Base-by-base conservation (phyloP, 164 flowering plant genomes). In the Santalum album region DNA sequence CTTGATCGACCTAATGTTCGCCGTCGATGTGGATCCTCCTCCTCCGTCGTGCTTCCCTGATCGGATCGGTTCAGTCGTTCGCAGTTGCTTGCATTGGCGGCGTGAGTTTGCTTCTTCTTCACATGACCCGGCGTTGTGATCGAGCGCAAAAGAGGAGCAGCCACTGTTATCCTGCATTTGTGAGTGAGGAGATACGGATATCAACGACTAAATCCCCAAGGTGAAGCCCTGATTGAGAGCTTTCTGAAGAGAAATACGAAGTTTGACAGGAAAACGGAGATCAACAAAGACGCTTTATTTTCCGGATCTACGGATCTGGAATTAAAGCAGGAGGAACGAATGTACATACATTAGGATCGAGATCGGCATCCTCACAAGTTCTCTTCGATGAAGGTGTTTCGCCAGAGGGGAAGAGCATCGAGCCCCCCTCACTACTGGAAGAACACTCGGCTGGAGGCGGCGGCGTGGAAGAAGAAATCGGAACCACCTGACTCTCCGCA, bases 401-500 rank as follows among this genome's bases (percentile, higher is more conserved):
- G 12, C 12, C 36, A 15, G 16, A 10, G 4, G 42, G 42, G 42
- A 38, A 14, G 4, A 38, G 14, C 3, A 3, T 11, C 16, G 15
- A 15, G 1, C 4, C 42, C 16, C 16, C 42, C 15, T 10, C 16
- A 3, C 16, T 38, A 3, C 17, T 38, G 3, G 42, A 14, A 15
- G 42, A 38, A 14, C 42, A 11, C 42, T 12, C 12, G 16, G 16
- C 42, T 12, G 42, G 1, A 1, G 44, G 52, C 4, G 48, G 32
- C 24, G 42, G 32, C 17, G 52, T 25, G 3, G 53, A n/a, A 4
- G 15, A 32, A 2, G 29, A 57, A 23, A 36, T 20, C 38, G 67
- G 67, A 6, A 63, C 61, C 6, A 63, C 61, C 53, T 63, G 67
- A 27, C 44, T 63, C 19, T 51, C 61, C 0, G 25, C 60, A 46